A percentile compares a stretch with the other conserved stretches of the same genome.
Evolutionary conservation across 768 basidiomycete genomes (phyloP).

Genomic region (Hemileccinum rubropunctum): DNA sequence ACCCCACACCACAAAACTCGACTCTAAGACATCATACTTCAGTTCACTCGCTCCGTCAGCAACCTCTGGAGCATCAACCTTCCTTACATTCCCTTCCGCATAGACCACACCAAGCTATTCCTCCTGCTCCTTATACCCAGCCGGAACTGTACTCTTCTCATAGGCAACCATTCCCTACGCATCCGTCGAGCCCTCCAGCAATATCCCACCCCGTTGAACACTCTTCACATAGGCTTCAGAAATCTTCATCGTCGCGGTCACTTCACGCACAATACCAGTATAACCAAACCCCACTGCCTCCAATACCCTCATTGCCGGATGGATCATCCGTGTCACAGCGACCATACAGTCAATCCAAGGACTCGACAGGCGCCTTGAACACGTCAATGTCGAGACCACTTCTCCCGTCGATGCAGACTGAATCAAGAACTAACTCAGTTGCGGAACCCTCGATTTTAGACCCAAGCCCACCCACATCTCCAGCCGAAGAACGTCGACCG

Average conservation of each 20-base stretch:
- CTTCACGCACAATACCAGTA: conserved; percentile 52
- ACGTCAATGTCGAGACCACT: conserved; percentile 50
- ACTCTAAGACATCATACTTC: conserved; percentile 23
- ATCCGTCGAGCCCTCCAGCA: conserved; percentile 10
- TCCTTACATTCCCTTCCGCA: conserved; percentile 13
- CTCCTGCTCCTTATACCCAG: conserved; percentile 18
- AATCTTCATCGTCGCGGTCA: conserved; percentile 59
- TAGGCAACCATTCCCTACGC: conserved; percentile 9
- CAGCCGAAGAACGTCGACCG: conserved; percentile 52
- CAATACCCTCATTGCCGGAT: conserved; percentile 38
- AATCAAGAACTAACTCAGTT: conserved; percentile 50
- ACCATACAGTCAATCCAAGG: conserved; percentile 19
- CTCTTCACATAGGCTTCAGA: conserved; percentile 36
- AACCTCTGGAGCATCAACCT: conserved; percentile 19
- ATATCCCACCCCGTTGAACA: conserved; percentile 47
- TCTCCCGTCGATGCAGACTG: conserved; percentile 61
- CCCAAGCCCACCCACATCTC: conserved; percentile 84
- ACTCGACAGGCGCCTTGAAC: conserved; percentile 15
- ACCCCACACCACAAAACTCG: conserved; percentile 5
- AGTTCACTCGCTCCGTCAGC: conserved; percentile 29
- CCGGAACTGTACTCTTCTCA: conserved; percentile 8
- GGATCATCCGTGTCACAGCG: conserved; percentile 31
- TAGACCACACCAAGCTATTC: conserved; percentile 8
- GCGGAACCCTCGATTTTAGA: conserved; percentile 55
- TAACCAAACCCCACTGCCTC: conserved; percentile 34